A percentile compares a stretch with the other conserved stretches of the same genome.
Evolutionary conservation across 2,329 filamentous ascomycete species (phyloP).

Genomic region (Nemania serpens): DNA sequence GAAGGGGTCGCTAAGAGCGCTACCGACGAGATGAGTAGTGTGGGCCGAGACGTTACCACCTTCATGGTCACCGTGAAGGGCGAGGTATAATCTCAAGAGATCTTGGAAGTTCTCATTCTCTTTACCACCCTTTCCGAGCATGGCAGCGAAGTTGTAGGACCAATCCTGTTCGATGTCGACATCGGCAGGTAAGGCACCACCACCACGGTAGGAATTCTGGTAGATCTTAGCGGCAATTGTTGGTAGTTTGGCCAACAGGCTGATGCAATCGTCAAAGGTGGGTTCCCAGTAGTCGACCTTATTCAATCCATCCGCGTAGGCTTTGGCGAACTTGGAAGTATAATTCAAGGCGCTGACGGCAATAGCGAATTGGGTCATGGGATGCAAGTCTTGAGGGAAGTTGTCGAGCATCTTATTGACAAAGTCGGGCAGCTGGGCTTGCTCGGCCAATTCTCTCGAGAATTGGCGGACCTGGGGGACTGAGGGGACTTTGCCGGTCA

Average conservation of each 20-base stretch:
- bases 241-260: conserved; percentile 91
- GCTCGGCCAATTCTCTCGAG: conserved; percentile 84
- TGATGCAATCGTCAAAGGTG: conserved; percentile 94
- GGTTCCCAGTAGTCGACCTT: conserved; percentile 99
- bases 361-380: conserved; percentile 97
- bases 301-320: conserved; percentile 86
- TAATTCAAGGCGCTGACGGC: conserved; percentile 96
- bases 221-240: conserved; percentile 98
- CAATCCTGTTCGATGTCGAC: conserved; percentile 89
- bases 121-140: conserved; percentile 88
- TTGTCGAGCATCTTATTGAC: conserved; percentile 86
- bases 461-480: conserved; percentile 79
- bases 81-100: conserved; percentile 88
- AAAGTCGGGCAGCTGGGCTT: conserved; percentile 80
- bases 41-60: conserved; percentile 98
- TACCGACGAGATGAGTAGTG: conserved; percentile 91
- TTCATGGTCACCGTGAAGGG: conserved; percentile 97
- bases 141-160: conserved; percentile 97
- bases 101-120: conserved; percentile 96
- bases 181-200: conserved; percentile 72
- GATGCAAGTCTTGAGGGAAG: conserved; percentile 89
- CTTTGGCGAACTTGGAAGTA: conserved; percentile 89
- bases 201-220: conserved; percentile 82
- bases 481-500: conserved; percentile 90
- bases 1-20: conserved; percentile 92